Percentiles rank a stretch among this genome's conserved stretches.
Conservation (phyloP, 768 basidiomycete species). For the Termitomyces sp. region DNA sequence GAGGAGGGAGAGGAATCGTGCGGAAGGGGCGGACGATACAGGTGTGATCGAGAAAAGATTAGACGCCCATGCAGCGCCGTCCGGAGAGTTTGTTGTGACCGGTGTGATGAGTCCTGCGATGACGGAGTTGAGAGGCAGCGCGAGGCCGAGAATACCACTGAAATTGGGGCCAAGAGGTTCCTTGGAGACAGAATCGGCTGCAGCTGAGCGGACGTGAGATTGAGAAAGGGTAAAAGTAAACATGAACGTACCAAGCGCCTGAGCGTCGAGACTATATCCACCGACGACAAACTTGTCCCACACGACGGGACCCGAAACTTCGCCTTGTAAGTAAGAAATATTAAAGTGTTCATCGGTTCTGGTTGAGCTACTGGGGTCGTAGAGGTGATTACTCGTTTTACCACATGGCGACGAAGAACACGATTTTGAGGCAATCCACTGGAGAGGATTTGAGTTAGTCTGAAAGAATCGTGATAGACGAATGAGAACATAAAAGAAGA, state of each 20-base stretch:
- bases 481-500: background rate
- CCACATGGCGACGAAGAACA: slow-evolving; percentile 56
- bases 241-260: slow-evolving; percentile 62
- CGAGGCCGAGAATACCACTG: slow-evolving; percentile 73
- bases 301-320: slow-evolving; percentile 57
- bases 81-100: slow-evolving; percentile 42
- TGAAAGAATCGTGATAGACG: background rate
- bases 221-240: background rate
- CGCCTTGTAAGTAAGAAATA: slow-evolving; percentile 60
- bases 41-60: slow-evolving; percentile 73
- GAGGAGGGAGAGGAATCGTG: slow-evolving; percentile 68
- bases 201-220: slow-evolving; percentile 36
- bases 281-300: slow-evolving; percentile 69
- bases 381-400: slow-evolving; percentile 37
- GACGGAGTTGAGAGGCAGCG: slow-evolving; percentile 68
- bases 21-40: slow-evolving; percentile 42
- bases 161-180: slow-evolving; percentile 61
- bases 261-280: slow-evolving; percentile 57
- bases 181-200: slow-evolving; percentile 46
- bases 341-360: slow-evolving; percentile 40
- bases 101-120: slow-evolving; percentile 54
- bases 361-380: slow-evolving; percentile 49
- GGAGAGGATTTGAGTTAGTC: background rate
- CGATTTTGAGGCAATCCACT: slow-evolving; percentile 76
- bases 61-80: slow-evolving; percentile 65